Evolutionary conservation across 257 asterid genomes (phyloP).

Genomic region (Solanum bulbocastanum): DNA sequence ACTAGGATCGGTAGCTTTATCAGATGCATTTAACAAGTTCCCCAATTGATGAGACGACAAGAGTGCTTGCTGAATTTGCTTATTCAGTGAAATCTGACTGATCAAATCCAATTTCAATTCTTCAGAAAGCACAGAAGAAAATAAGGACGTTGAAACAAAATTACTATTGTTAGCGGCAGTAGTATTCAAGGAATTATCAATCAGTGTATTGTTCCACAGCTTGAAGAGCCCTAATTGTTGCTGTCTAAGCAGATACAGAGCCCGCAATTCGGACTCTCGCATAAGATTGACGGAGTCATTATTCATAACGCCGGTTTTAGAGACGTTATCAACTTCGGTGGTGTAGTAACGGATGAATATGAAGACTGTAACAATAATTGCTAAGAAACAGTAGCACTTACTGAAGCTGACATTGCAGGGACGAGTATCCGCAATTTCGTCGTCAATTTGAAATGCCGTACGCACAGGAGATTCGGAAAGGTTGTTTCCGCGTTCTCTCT

Average conservation of each 20-base stretch:
- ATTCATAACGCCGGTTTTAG: constrained; percentile 35
- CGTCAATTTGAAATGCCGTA: constrained; percentile 20
- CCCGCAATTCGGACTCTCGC: constrained; percentile 80
- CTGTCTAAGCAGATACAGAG: constrained; percentile 61
- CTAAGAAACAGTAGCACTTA: constrained; percentile 45
- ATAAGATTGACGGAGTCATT: constrained; percentile 35
- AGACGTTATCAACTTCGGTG: constrained; percentile 44
- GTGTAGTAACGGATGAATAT: constrained; percentile 47
- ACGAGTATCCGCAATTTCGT: constrained; percentile 1
- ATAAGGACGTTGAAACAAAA: neutral
- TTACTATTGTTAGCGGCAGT: neutral
- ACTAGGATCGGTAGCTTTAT: constrained; percentile 37
- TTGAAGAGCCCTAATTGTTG: constrained; percentile 71
- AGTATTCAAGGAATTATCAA: constrained; percentile 4
- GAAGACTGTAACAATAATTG: constrained; percentile 44
- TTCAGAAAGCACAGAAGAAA: neutral
- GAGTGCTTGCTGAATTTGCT: constrained; percentile 55
- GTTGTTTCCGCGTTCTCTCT: constrained; percentile 34
- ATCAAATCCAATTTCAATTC: constrained; percentile 47
- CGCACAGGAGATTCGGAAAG: constrained; percentile 20
- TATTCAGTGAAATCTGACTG: constrained; percentile 61
- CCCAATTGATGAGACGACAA: constrained; percentile 55
- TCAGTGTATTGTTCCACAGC: constrained; percentile 49
- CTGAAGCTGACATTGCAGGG: constrained; percentile 27
- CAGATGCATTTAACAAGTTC: constrained; percentile 17